These are phyloP conservation scores for Diutina ranongensis DNA, from an alignment of 1,139 yeast genomes.

Conservation along the genomic window DNA sequence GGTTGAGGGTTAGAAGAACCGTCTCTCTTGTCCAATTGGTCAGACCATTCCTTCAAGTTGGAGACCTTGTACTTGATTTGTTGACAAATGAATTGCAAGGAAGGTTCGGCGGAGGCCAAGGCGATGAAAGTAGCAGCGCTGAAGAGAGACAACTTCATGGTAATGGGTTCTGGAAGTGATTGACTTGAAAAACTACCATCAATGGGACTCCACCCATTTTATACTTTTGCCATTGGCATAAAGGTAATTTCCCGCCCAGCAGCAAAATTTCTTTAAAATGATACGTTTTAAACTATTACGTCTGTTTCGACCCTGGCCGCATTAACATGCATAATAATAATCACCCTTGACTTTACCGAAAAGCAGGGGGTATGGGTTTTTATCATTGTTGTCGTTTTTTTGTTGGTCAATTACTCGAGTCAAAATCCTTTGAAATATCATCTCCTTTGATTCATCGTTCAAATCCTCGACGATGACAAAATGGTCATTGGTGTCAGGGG, in stretches of 20 bases:
- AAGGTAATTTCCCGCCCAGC: background rate
- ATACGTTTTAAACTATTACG: background rate
- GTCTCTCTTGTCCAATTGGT: background rate
- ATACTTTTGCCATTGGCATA: background rate
- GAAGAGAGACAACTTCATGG: constrained; percentile 5
- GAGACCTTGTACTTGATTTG: background rate
- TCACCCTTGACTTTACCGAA: too few species aligned
- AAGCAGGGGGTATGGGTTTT: too few species aligned
- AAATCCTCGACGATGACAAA: too few species aligned
- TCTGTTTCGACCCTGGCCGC: too few species aligned
- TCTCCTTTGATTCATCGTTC: too few species aligned
- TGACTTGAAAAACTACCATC: background rate
- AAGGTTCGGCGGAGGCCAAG: background rate
- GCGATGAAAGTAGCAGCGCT: constrained; percentile 1
- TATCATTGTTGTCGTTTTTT: too few species aligned
- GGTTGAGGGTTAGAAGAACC: background rate
- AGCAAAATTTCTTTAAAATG: background rate
- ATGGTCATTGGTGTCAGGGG: too few species aligned
- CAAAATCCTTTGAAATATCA: too few species aligned
- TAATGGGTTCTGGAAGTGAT: background rate
- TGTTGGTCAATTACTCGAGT: too few species aligned
- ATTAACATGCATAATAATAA: too few species aligned
- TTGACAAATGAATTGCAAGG: constrained; percentile 2
- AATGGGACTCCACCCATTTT: background rate
- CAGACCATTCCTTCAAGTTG: background rate